Conservation (phyloP, 768 basidiomycete species). For the Hygrocybe coccinea region DNA sequence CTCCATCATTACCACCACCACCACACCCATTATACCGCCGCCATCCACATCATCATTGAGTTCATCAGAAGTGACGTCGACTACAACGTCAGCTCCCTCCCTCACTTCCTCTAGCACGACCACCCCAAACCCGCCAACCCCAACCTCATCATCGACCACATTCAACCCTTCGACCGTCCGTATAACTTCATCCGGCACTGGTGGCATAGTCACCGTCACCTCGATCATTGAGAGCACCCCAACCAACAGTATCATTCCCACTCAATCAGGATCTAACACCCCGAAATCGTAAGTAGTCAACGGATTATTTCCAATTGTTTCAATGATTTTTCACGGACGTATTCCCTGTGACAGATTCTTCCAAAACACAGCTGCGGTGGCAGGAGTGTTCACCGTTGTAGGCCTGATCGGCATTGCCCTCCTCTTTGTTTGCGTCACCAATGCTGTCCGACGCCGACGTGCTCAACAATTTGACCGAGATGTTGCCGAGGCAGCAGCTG, state of each 20-base stretch:
- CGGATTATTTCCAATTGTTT: not conserved
- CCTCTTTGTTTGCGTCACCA: conserved; percentile 46
- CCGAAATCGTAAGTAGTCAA: not conserved
- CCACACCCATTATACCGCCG: too few species aligned
- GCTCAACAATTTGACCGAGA: conserved; percentile 66
- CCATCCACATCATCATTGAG: too few species aligned
- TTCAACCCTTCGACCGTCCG: not conserved
- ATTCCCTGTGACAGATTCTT: conserved; percentile 49
- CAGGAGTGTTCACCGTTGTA: conserved; percentile 66
- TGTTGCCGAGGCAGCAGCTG: conserved; percentile 64
- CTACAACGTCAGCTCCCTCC: not conserved
- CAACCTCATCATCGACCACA: not conserved
- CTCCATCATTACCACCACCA: too few species aligned
- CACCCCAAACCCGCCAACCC: not conserved
- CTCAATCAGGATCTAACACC: not conserved
- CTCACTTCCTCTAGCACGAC: not conserved
- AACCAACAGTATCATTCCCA: not conserved
- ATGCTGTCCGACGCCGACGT: conserved; percentile 56
- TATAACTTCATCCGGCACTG: not conserved
- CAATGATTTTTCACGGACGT: not conserved
- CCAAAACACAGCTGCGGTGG: conserved; percentile 65
- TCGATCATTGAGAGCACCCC: conserved; percentile 14
- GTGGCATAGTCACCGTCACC: conserved; percentile 18
- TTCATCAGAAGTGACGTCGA: not conserved
- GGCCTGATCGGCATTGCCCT: conserved; percentile 56